A percentile compares a stretch with the other conserved stretches of the same genome.
These are phyloP conservation scores for Cyclotella cryptica DNA, from an alignment of 108 stramenopile species.

Conservation along the genomic window DNA sequence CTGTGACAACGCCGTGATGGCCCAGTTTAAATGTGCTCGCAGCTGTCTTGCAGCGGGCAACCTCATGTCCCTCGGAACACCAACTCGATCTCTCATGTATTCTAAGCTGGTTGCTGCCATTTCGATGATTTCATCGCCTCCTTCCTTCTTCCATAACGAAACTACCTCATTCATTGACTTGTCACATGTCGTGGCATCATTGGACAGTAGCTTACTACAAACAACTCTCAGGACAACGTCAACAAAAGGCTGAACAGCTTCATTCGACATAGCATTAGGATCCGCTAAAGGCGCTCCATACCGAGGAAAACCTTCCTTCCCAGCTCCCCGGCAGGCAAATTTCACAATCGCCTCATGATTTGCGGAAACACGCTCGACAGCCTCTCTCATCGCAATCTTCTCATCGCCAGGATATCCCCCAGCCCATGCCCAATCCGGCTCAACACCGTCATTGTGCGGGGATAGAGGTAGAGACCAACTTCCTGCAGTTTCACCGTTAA, in stretches of 20 bases:
- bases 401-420: constrained; percentile 70
- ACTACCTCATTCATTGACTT: constrained; percentile 56
- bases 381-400: constrained; percentile 72
- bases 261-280: constrained; percentile 83
- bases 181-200: constrained; percentile 41
- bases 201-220: constrained; percentile 68
- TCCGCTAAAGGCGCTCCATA: constrained; percentile 85
- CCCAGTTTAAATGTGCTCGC: constrained; percentile 81
- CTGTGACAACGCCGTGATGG: constrained; percentile 33
- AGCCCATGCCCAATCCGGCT: constrained; percentile 84
- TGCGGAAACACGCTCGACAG: constrained; percentile 80
- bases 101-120: constrained; percentile 63
- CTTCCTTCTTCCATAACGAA: constrained; percentile 56
- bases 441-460: constrained; percentile 74
- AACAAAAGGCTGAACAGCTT: constrained; percentile 63
- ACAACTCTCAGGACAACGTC: constrained; percentile 70
- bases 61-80: constrained; percentile 94
- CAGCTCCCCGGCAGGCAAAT: constrained; percentile 91
- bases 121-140: constrained; percentile 61
- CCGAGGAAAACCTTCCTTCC: constrained; percentile 79
- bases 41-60: constrained; percentile 91
- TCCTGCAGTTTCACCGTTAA: constrained; percentile 70
- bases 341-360: constrained; percentile 83
- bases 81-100: constrained; percentile 91
- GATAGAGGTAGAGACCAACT: constrained; percentile 81